A percentile compares a stretch with the other conserved stretches of the same genome.
Evolutionary conservation across 1,284 basidiomycete species (phyloP).

Genomic region (Sporisorium reilianum): DNA sequence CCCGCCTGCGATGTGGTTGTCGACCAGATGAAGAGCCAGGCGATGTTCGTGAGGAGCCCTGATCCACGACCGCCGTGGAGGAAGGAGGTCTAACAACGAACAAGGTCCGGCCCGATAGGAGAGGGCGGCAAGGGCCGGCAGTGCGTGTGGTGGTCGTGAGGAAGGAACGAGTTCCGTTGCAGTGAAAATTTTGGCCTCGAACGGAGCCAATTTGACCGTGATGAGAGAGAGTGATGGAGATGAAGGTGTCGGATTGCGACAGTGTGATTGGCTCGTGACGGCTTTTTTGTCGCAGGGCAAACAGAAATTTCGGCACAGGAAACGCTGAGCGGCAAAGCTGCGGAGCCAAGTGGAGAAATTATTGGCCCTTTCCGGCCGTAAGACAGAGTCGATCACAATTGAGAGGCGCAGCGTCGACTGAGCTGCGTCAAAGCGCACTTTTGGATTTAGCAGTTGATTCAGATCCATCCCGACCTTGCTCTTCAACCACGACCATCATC

Average conservation of each 20-base stretch:
- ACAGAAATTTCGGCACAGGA: slow-evolving; percentile 1
- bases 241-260: background rate
- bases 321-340: background rate
- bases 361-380: slow-evolving; percentile 8
- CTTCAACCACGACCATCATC: slow-evolving; percentile 12
- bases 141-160: slow-evolving; percentile 9
- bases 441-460: background rate
- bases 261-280: slow-evolving; percentile 14
- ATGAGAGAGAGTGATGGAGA: slow-evolving; percentile 11
- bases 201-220: background rate
- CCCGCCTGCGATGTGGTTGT: background rate
- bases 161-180: background rate
- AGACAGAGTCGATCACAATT: slow-evolving; percentile 7
- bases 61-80: background rate
- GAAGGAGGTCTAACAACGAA: background rate
- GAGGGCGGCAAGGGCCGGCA: slow-evolving; percentile 22
- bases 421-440: background rate
- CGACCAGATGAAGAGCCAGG: background rate
- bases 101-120: slow-evolving; percentile 28
- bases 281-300: background rate
- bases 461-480: background rate
- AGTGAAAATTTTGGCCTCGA: slow-evolving; percentile 19
- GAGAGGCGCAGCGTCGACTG: background rate
- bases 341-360: slow-evolving; percentile 8
- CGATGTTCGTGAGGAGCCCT: background rate